Evolutionary conservation across 352 stramenopile species (phyloP).

Genomic region (Phytophthora constricta): DNA sequence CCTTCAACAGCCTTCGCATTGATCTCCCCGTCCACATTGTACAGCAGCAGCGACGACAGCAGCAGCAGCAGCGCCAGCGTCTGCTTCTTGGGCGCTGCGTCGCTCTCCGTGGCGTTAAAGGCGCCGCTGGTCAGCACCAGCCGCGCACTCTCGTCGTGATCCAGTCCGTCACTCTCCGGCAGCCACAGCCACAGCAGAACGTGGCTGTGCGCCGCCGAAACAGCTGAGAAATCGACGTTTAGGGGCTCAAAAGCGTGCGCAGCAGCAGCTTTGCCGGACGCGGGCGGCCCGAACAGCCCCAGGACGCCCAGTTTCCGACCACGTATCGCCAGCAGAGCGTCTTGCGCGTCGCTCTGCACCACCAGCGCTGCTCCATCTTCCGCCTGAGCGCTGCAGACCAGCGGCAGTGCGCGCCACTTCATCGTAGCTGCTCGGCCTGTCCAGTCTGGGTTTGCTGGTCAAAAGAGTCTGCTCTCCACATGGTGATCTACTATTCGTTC

Average conservation of each 20-base stretch:
- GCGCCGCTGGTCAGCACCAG: slow-evolving; percentile 37
- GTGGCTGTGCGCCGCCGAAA: not conserved
- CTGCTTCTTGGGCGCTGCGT: slow-evolving; percentile 22
- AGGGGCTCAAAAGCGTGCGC: slow-evolving; percentile 45
- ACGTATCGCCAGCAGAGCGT: slow-evolving; percentile 32
- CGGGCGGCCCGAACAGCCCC: slow-evolving; percentile 47
- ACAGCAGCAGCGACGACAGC: slow-evolving; percentile 64
- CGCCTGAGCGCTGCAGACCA: slow-evolving; percentile 26
- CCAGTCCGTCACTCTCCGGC: not conserved
- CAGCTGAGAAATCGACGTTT: slow-evolving; percentile 28
- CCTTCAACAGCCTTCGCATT: slow-evolving; percentile 45
- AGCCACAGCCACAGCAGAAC: slow-evolving; percentile 66
- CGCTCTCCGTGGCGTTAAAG: slow-evolving; percentile 9
- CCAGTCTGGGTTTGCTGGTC: slow-evolving; percentile 29
- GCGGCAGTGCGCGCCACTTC: slow-evolving; percentile 54
- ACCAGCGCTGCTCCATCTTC: not conserved
- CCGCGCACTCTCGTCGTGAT: slow-evolving; percentile 8
- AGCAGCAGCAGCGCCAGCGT: slow-evolving; percentile 55
- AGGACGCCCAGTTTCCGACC: slow-evolving; percentile 43
- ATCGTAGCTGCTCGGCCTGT: slow-evolving; percentile 18
- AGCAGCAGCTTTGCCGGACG: slow-evolving; percentile 60
- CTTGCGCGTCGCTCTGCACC: slow-evolving; percentile 29
- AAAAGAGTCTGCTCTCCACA: too few relatives aligned
- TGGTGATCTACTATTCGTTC: slow-evolving; percentile 12
- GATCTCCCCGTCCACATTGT: slow-evolving; percentile 68